Percentiles rank a stretch among this genome's conserved stretches.
Conservation (phyloP, 495 filamentous ascomycete genomes). For the Platismatia glauca region DNA sequence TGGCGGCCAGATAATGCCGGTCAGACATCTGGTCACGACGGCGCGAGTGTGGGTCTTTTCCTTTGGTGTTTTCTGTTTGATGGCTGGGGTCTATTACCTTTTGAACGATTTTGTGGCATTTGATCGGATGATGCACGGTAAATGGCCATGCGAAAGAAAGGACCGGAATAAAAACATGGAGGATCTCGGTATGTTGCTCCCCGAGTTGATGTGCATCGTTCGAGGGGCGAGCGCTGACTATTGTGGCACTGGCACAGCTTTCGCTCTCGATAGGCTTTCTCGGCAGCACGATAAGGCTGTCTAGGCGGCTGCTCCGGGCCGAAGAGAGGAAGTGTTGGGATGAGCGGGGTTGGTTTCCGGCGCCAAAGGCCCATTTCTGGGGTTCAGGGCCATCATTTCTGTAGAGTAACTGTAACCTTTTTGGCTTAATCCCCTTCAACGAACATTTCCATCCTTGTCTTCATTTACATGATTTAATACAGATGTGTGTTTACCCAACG, state of each 20-base stretch:
- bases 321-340: not conserved
- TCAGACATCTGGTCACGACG: slow-evolving; percentile 57
- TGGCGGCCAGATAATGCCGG: slow-evolving; percentile 40
- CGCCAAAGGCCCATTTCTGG: not conserved
- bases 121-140: slow-evolving; percentile 89
- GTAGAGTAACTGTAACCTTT: not conserved
- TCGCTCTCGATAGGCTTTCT: slow-evolving; percentile 76
- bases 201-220: not conserved
- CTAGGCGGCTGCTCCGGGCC: not conserved
- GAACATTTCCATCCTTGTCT: not conserved
- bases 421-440: not conserved
- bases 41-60: slow-evolving; percentile 87
- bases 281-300: slow-evolving; percentile 67
- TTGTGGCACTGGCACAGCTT: slow-evolving; percentile 44
- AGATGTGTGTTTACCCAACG: not conserved
- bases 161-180: slow-evolving; percentile 68
- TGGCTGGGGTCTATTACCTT: slow-evolving; percentile 61
- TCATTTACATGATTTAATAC: not conserved
- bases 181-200: slow-evolving; percentile 63
- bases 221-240: not conserved
- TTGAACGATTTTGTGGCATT: slow-evolving; percentile 68
- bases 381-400: not conserved
- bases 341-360: not conserved
- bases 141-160: slow-evolving; percentile 58
- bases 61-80: slow-evolving; percentile 70